Evolutionary conservation across 768 basidiomycete genomes (phyloP).

Genomic region (Lentinula guzmanii): DNA sequence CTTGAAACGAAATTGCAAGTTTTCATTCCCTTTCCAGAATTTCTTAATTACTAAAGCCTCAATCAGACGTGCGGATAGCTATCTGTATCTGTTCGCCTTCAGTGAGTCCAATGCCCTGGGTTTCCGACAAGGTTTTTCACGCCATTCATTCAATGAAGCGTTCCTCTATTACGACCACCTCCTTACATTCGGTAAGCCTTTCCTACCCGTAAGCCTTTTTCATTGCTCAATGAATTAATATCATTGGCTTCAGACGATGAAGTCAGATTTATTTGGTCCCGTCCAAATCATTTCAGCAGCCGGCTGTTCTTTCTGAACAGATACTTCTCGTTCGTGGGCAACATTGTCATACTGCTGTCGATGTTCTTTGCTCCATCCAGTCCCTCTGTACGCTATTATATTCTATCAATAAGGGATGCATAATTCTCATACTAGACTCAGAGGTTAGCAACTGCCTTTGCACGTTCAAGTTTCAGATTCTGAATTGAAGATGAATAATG

Average conservation of each 20-base stretch:
- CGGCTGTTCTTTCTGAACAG: background rate
- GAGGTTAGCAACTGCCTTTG: background rate
- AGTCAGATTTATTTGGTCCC: background rate
- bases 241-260: background rate
- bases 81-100: background rate
- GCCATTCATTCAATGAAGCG: background rate
- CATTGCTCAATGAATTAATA: background rate
- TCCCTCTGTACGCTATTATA: background rate
- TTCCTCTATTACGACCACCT: background rate
- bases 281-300: background rate
- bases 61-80: background rate
- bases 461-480: background rate
- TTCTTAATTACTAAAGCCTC: background rate
- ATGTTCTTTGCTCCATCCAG: background rate
- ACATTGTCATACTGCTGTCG: constrained; percentile 1
- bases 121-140: background rate
- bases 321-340: constrained; percentile 1
- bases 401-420: background rate
- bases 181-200: background rate
- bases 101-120: background rate
- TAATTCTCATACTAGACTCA: background rate
- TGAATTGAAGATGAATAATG: background rate
- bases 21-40: background rate
- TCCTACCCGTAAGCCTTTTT: too few relatives aligned
- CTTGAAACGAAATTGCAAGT: background rate